These are phyloP conservation scores for Umbelopsis sp. DNA, from an alignment of 371 early-diverging fungal genomes.

Conservation along the genomic window DNA sequence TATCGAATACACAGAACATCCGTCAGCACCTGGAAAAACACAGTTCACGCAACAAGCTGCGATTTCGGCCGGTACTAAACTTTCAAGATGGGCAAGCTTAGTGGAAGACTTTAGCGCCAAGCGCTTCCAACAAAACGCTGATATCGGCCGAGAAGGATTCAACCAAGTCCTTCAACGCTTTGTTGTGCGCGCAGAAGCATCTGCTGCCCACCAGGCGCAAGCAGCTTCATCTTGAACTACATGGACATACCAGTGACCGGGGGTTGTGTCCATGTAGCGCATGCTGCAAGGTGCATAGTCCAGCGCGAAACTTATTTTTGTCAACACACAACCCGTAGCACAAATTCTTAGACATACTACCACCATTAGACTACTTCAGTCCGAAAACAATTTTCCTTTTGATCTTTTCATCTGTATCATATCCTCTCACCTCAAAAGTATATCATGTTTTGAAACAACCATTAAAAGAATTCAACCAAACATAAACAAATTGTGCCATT, in stretches of 20 bases:
- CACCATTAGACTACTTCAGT: neutral
- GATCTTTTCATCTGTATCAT: slow-evolving; percentile 1
- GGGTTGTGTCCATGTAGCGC: no score
- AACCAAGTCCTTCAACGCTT: slow-evolving; percentile 70
- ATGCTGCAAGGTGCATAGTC: neutral
- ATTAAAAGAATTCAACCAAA: neutral
- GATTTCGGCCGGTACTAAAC: slow-evolving; percentile 76
- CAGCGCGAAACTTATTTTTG: no score
- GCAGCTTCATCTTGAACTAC: neutral
- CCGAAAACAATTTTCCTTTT: neutral
- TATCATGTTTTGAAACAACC: neutral
- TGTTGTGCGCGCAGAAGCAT: slow-evolving; percentile 46
- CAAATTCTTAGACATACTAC: neutral
- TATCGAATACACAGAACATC: slow-evolving; percentile 72
- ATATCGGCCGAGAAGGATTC: slow-evolving; percentile 73
- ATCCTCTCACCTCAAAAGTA: slow-evolving; percentile 4
- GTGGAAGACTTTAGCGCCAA: slow-evolving; percentile 88
- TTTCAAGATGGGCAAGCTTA: slow-evolving; percentile 75
- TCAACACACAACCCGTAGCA: neutral
- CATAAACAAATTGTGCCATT: neutral
- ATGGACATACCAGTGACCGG: neutral
- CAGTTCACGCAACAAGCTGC: slow-evolving; percentile 81
- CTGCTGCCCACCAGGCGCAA: neutral
- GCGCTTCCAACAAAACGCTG: slow-evolving; percentile 89
- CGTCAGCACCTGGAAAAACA: slow-evolving; percentile 54